Base-by-base conservation (phyloP, 345 rosid species). In the Iberis pinnata region DNA sequence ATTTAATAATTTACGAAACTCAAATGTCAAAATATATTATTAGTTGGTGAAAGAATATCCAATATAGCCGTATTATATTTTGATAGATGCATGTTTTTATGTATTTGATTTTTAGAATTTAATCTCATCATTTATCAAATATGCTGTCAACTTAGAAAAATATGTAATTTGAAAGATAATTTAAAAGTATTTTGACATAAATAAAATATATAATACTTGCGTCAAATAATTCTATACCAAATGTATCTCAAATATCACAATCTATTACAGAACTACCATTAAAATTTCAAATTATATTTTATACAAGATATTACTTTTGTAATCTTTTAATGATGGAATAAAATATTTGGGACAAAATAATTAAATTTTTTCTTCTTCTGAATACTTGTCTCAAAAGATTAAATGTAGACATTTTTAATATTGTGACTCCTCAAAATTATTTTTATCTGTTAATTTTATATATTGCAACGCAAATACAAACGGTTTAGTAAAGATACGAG, bases 31-130 rank as follows among this genome's bases (percentile, higher is more conserved):
- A 51, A 43, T 51, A 27, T 18, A 49, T 5, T 22, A 42, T 43
- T 6, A 33, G 11, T 39, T 33, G 29, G 24, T 42, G 25, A 56
- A 32, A 18, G 63, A 56, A 56, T 65, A 56, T 65, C 63, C 58
- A 49, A 44, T 32, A 12, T 36, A 36, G 56, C 50, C 49, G 35
- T 39, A 12, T 54, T 63, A 18, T 16, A 14, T 47, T 31, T 49
- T 24, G 15, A 39, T 43, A 48, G 29, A 29, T 55, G 25, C 26
- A 47, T 16, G 26, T 54, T 47, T 38, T 64, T 9, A 16, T 56
- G 27, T 48, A 41, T 56, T 56, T 40, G 8, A 25, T 13, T 47
- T 63, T 39, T 42, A 29, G 9, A 40, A 64, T 12, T 46, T 27
- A 39, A 27, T 19, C 10, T 15, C 17, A 13, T 45, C 26, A 14